Evolutionary conservation across 495 filamentous ascomycete genomes (phyloP), one percentile per base, ranked within the genome.

Genomic region (Beverwykella pulmonaria): DNA sequence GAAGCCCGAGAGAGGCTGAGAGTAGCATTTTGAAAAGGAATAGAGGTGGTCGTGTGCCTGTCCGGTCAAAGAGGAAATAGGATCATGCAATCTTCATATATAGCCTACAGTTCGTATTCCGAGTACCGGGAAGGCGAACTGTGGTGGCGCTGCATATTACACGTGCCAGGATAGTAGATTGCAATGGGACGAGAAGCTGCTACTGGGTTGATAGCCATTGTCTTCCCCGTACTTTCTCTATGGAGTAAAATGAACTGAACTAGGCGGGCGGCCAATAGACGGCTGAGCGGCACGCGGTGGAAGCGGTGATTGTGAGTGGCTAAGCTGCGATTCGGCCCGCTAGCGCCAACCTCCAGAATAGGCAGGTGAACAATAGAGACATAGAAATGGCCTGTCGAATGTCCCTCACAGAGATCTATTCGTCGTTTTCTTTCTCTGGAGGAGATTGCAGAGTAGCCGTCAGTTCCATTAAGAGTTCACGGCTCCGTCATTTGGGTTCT

Each of bases 91-190:
- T 19, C 60, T 63, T 44, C 39, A 54, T 32, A 63, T 63, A 63
- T 30, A 34, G 44, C 48, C 29, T 53, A 39, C 59, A 48, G 36
- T 22, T 20, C 27, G 39, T 5, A 26, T 1, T 19, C 44, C 41
- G 58, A 30, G 26, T 1, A 23, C 29, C 46, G 25, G 44, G 25
- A 52, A 34, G 22, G 15, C 17, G 15, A 44, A 4, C 1, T 9
- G 36, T 32, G 22, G 26, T n/a, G 57, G 41, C 49, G 10, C 39
- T 60, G 25, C 44, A 60, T 30, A 19, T 30, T 36, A 46, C 59
- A 61, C 59, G 59, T 61, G 59, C 59, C 29, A 23, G 59, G 59
- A 61, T 44, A 3, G 39, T 61, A 34, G 5, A 32, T 61, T 44
- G 59, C 50, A 19, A 19, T 44, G 27, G 22, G 47, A 20, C 32